Evolutionary conservation across 2,329 filamentous ascomycete species (phyloP).

Genomic region (Cadophora luteo-olivacea): DNA sequence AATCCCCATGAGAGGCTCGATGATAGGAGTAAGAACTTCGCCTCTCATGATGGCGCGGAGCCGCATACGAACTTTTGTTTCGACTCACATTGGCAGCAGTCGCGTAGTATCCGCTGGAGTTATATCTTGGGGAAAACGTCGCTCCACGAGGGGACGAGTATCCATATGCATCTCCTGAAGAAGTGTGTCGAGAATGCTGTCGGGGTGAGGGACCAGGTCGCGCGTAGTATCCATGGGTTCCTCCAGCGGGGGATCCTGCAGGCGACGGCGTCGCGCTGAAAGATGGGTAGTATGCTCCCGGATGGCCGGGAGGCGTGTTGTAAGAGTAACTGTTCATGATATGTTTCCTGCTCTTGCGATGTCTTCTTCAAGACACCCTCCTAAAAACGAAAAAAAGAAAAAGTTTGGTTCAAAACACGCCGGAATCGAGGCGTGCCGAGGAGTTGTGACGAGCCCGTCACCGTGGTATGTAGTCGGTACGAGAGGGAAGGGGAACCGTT

Average conservation of each 20-base stretch:
- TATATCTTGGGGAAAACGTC: constrained; percentile 46
- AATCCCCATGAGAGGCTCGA: constrained; percentile 46
- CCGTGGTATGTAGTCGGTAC: constrained; percentile 48
- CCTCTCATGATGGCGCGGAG: constrained; percentile 40
- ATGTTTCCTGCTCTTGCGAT: constrained; percentile 43
- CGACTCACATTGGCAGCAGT: constrained; percentile 49
- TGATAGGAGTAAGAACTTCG: constrained; percentile 44
- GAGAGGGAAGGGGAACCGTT: constrained; percentile 45
- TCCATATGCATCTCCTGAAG: constrained; percentile 42
- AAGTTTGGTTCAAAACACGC: constrained; percentile 33
- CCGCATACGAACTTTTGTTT: constrained; percentile 45
- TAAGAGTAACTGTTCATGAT: constrained; percentile 44
- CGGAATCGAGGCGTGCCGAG: constrained; percentile 39
- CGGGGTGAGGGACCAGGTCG: constrained; percentile 40
- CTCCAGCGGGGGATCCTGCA: constrained; percentile 44
- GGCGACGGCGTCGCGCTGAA: constrained; percentile 45
- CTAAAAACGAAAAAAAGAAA: constrained; percentile 34
- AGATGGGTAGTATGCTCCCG: constrained; percentile 42
- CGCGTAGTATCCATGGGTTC: constrained; percentile 41
- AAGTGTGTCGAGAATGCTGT: constrained; percentile 43
- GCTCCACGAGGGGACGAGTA: constrained; percentile 32
- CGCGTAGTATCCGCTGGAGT: constrained; percentile 46
- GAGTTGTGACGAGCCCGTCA: constrained; percentile 45
- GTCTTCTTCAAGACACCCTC: constrained; percentile 36
- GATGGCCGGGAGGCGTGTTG: constrained; percentile 40